These are phyloP conservation scores for Kodamaea suecica DNA, from an alignment of 1,139 yeast species.

Conservation along the genomic window DNA sequence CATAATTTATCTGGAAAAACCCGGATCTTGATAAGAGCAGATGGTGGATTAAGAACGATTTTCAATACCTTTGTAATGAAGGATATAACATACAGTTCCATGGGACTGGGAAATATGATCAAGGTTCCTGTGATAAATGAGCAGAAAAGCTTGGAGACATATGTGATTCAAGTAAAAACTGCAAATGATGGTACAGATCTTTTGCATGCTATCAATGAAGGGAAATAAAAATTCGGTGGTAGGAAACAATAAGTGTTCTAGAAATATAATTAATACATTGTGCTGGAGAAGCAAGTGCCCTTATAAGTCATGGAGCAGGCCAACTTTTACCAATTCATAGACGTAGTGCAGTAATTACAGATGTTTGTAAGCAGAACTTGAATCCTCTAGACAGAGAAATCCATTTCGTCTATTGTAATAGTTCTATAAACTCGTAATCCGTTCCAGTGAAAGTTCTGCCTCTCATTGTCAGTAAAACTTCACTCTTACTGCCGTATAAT, in stretches of 20 bases:
- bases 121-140: constrained; percentile 56
- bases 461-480: constrained; percentile 32
- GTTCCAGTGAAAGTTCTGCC: constrained; percentile 44
- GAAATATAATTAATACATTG: too few relatives aligned
- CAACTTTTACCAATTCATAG: too few relatives aligned
- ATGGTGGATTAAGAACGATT: constrained; percentile 80
- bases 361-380: too few relatives aligned
- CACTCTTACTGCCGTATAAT: constrained; percentile 50
- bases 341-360: too few relatives aligned
- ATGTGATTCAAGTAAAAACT: constrained; percentile 67
- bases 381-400: not conserved
- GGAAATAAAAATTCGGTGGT: too few relatives aligned
- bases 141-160: constrained; percentile 48
- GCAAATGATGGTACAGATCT: constrained; percentile 66
- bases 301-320: too few relatives aligned
- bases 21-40: constrained; percentile 80
- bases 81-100: constrained; percentile 51
- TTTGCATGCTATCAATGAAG: constrained; percentile 38
- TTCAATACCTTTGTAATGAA: constrained; percentile 59
- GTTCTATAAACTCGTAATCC: constrained; percentile 45
- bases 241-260: too few relatives aligned
- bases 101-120: constrained; percentile 59
- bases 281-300: too few relatives aligned
- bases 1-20: constrained; percentile 56
- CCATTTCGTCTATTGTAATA: constrained; percentile 1